Conservation (phyloP, 208 protist genomes). For the Giardia duodenalis region DNA sequence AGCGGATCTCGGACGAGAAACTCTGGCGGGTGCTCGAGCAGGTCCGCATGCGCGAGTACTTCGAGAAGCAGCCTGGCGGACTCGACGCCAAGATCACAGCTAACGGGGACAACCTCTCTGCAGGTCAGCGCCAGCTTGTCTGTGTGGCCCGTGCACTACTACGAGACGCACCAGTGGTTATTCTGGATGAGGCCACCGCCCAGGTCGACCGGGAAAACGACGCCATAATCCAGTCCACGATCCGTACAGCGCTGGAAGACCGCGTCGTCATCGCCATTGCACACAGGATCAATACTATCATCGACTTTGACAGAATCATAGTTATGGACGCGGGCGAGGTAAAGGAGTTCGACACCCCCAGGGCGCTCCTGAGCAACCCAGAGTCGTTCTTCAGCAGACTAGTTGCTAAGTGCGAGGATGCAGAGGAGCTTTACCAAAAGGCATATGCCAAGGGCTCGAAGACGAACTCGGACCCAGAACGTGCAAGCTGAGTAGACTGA, state of each 20-base stretch:
- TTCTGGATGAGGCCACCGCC: conserved; percentile 39
- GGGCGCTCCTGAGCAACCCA: not conserved
- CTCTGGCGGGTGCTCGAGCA: conserved; percentile 28
- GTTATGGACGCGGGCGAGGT: not conserved
- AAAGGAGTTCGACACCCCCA: not conserved
- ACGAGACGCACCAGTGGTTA: not conserved
- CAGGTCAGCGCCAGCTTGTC: conserved; percentile 36
- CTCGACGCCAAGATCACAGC: conserved; percentile 16
- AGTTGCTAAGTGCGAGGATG: not conserved
- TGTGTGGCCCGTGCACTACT: conserved; percentile 34
- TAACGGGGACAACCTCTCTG: conserved; percentile 30
- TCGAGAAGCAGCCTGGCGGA: not conserved
- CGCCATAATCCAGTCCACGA: conserved; percentile 14
- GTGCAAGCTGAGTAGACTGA: too few species aligned
- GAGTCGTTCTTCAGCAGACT: not conserved
- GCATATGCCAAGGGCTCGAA: too few species aligned
- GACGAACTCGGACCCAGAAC: too few species aligned
- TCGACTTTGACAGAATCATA: conserved; percentile 57
- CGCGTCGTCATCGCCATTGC: conserved; percentile 38
- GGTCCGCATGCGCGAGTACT: conserved; percentile 20
- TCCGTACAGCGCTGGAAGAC: conserved; percentile 11
- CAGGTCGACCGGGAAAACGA: conserved; percentile 35
- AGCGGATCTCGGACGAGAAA: conserved; percentile 26
- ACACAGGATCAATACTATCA: conserved; percentile 36
- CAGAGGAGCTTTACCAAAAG: not conserved